phyloP scores from a whole-genome alignment of 805 yeast genomes.

The Zygoascus flipseniorum region DNA sequence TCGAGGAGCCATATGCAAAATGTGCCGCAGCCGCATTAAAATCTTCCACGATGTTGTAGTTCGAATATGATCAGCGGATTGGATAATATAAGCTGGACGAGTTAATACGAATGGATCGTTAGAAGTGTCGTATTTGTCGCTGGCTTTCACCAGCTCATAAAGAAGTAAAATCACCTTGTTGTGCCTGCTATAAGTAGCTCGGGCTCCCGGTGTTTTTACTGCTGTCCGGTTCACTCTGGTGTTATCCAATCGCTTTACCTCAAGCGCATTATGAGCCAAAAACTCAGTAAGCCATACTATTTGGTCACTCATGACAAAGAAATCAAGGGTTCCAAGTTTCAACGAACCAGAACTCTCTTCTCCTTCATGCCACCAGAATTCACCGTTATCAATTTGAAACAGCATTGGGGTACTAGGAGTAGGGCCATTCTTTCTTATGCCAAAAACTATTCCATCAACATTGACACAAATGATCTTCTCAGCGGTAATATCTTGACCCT shows the following conservation, averaged over 20 bases:
- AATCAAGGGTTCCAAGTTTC: constrained; percentile 26
- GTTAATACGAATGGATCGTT: constrained; percentile 89
- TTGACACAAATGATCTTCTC: constrained; percentile 13
- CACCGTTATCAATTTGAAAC: constrained; percentile 24
- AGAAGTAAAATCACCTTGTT: constrained; percentile 25
- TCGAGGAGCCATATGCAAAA: constrained; percentile 48
- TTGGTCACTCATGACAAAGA: constrained; percentile 27
- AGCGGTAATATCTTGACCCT: constrained; percentile 8
- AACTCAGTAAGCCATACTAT: constrained; percentile 25
- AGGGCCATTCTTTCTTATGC: constrained; percentile 13
- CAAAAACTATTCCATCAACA: constrained; percentile 16
- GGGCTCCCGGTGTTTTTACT: neutral
- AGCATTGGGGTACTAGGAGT: constrained; percentile 18
- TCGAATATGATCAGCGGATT: constrained; percentile 69
- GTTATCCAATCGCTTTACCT: constrained; percentile 6
- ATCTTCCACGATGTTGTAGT: constrained; percentile 84
- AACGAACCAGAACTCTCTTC: constrained; percentile 15
- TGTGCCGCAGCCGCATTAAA: constrained; percentile 68
- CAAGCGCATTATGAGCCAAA: constrained; percentile 13
- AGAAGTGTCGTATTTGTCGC: constrained; percentile 45
- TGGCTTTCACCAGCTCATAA: constrained; percentile 38
- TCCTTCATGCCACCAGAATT: constrained; percentile 28
- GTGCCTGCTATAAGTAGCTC: neutral
- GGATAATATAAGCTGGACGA: constrained; percentile 72
- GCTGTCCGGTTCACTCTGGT: constrained; percentile 1